phyloP scores from a whole-genome alignment of 1,284 basidiomycete species.

The Sanguinoderma infundibulare region DNA sequence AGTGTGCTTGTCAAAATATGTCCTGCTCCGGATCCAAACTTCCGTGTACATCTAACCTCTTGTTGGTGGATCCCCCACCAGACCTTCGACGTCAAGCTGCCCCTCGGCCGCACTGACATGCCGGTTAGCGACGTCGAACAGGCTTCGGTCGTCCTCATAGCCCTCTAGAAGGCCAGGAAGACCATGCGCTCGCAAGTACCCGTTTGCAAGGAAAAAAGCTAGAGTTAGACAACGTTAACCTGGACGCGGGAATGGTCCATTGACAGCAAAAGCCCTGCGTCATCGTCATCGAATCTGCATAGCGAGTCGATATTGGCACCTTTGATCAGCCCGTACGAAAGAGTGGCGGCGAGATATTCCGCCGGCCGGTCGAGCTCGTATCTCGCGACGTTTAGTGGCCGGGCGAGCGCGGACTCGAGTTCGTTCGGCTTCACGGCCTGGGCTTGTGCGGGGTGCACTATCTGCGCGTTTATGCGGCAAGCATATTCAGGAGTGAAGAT shows the following conservation, averaged over 20 bases:
- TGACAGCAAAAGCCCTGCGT: background rate
- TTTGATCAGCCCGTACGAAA: conserved; percentile 34
- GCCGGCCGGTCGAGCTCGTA: conserved; percentile 37
- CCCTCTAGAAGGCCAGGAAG: conserved; percentile 16
- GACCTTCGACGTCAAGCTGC: conserved; percentile 10
- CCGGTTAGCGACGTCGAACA: conserved; percentile 13
- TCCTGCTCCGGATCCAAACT: background rate
- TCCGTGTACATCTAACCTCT: background rate
- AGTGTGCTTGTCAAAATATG: background rate
- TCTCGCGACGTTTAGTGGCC: conserved; percentile 35
- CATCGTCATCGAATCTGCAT: background rate
- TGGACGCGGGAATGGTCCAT: conserved; percentile 27
- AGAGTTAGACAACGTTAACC: background rate
- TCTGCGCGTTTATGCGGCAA: conserved; percentile 38
- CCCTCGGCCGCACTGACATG: conserved; percentile 14
- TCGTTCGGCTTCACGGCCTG: conserved; percentile 42
- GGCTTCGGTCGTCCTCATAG: conserved; percentile 4
- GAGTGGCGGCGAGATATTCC: conserved; percentile 31
- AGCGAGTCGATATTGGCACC: conserved; percentile 9
- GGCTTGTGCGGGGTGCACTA: conserved; percentile 37
- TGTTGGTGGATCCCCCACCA: background rate
- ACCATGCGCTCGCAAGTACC: conserved; percentile 14
- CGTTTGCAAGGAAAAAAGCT: conserved; percentile 17
- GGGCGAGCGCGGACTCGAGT: conserved; percentile 38
- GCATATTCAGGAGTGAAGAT: conserved; percentile 40